A percentile compares a stretch with the other conserved stretches of the same genome.
Evolutionary conservation across 2,329 filamentous ascomycete genomes (phyloP).

Genomic region (Pyrenophora tritici-repentis): DNA sequence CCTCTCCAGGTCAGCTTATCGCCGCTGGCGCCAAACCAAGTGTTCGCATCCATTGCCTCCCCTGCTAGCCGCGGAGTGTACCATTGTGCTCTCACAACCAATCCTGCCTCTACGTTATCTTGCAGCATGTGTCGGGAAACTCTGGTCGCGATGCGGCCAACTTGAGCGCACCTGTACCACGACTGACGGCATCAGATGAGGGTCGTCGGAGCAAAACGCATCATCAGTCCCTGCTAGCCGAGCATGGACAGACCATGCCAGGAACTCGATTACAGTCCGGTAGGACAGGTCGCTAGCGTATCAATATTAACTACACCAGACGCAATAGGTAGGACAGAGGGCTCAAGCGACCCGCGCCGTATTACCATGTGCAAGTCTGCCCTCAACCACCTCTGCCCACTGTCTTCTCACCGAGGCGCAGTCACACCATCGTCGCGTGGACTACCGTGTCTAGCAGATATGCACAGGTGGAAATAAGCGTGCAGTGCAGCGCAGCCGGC

Average conservation of each 20-base stretch:
- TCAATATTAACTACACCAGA: slow-evolving; percentile 16
- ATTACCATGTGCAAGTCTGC: slow-evolving; percentile 30
- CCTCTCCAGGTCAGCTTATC: slow-evolving; percentile 22
- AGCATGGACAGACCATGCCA: slow-evolving; percentile 14
- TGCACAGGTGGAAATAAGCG: slow-evolving; percentile 49
- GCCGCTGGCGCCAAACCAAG: slow-evolving; percentile 44
- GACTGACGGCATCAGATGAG: slow-evolving; percentile 34
- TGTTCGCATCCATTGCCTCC: slow-evolving; percentile 43
- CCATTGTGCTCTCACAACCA: slow-evolving; percentile 11
- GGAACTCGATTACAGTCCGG: slow-evolving; percentile 22
- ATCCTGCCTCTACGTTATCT: slow-evolving; percentile 13
- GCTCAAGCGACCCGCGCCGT: slow-evolving; percentile 37
- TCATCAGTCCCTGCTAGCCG: slow-evolving; percentile 21
- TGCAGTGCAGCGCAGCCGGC: slow-evolving; percentile 49
- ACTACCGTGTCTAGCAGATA: slow-evolving; percentile 34
- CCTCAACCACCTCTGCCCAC: slow-evolving; percentile 2
- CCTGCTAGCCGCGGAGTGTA: slow-evolving; percentile 13
- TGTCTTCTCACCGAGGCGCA: slow-evolving; percentile 19
- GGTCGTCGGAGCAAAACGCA: slow-evolving; percentile 16
- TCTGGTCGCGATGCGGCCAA: slow-evolving; percentile 14
- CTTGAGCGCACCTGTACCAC: slow-evolving; percentile 34
- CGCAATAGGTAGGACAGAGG: slow-evolving; percentile 24
- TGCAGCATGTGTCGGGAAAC: slow-evolving; percentile 34
- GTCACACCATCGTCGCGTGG: slow-evolving; percentile 45
- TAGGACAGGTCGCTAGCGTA: slow-evolving; percentile 20